A percentile compares a stretch with the other conserved stretches of the same genome.
Evolutionary conservation across 495 filamentous ascomycete genomes (phyloP).

Genomic region (Tetracladium setigerum): DNA sequence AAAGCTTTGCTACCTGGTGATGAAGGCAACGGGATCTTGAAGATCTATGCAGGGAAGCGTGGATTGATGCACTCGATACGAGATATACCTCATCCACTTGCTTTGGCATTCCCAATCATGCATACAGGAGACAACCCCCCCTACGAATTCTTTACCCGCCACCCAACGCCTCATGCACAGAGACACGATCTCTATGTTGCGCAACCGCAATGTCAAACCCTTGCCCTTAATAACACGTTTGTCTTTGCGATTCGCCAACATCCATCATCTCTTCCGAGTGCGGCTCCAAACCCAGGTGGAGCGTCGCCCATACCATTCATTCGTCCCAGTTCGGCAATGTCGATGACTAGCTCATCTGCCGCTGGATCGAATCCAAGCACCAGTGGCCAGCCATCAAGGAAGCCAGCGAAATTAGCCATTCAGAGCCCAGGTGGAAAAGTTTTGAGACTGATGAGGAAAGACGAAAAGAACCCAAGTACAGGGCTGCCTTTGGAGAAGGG

Average conservation of each 20-base stretch:
- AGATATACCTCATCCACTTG: constrained; percentile 86
- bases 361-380: constrained; percentile 47
- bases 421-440: constrained; percentile 96
- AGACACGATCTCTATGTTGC: constrained; percentile 95
- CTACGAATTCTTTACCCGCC: constrained; percentile 86
- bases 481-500: constrained; percentile 40
- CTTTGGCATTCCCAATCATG: constrained; percentile 81
- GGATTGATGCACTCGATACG: constrained; percentile 94
- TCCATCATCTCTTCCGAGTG: constrained; percentile 51
- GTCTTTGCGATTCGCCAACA: constrained; percentile 95
- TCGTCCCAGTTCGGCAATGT: constrained; percentile 74
- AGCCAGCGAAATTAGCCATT: constrained; percentile 92
- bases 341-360: constrained; percentile 63
- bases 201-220: constrained; percentile 79
- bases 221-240: constrained; percentile 94
- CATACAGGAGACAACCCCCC: constrained; percentile 88
- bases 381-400: constrained; percentile 39
- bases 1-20: constrained; percentile 88
- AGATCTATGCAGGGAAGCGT: constrained; percentile 87
- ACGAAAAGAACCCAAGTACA: constrained; percentile 50
- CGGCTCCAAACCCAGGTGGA: constrained; percentile 44
- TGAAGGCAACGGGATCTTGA: constrained; percentile 82
- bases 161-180: constrained; percentile 94
- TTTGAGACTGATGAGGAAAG: constrained; percentile 79
- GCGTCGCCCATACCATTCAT: constrained; percentile 62